Evolutionary conservation across 345 rosid genomes (phyloP), one percentile per base, ranked within the genome.

Genomic region (Bretschneidera sinensis): DNA sequence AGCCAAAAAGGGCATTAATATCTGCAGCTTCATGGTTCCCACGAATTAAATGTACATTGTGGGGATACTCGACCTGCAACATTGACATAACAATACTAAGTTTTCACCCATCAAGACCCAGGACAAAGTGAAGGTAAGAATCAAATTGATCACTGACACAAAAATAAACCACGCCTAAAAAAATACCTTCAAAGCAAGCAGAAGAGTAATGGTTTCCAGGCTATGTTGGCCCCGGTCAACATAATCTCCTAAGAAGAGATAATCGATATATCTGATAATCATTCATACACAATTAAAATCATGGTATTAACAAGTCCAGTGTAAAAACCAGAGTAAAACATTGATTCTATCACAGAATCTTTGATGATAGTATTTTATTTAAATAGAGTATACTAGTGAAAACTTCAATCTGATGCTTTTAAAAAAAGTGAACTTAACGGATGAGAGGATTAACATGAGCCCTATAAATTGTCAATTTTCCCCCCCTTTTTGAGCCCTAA

Each of bases 11-110:
- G 63, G 99, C 97, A 83, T 94, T 94, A 70, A 94, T 91, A 72
- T 91, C 99, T 10, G 97, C 97, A 45, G 97, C 99, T 85, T 94
- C 99, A 79, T 94, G 99, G 75, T 94, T 94, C 61, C 97, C 99
- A 39, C 99, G 95, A 78, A 94, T 94, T 61, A 94, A 68, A 68
- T 94, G 97, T 51, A 94, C 91, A 56, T 91, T 91, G 54, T 78
- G 64, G 34, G 89, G 91, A 85, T 94, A 80, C 76, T 94, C 97
- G 61, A 86, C 96, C 99, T 94, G 80, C 66, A 78, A 64, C 20
- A 67, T 63, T 48, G 62, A 62, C 45, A 60, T 54, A n/a, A n/a
- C n/a, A n/a, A n/a, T 35, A 24, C 67, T 65, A 73, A 17, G 55
- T n/a, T n/a, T n/a, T n/a, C n/a, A n/a, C 20, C 20, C 48, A 62